phyloP scores from a whole-genome alignment of 2,329 filamentous ascomycete genomes.

The Diaporthe vexans region DNA sequence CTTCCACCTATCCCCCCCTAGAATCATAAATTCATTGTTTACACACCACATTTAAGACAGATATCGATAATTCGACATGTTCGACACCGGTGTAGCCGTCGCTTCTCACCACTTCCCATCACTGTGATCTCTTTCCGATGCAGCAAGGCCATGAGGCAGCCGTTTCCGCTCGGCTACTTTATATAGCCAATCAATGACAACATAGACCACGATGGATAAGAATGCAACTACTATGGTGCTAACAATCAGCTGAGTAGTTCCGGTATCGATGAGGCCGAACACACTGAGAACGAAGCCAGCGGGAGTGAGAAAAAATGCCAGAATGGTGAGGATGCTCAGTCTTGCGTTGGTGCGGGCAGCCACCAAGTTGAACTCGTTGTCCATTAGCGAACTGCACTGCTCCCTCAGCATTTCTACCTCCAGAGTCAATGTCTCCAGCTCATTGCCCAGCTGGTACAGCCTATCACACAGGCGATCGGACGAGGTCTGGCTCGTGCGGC shows the following conservation, averaged over 20 bases:
- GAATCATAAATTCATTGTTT: too few relatives aligned
- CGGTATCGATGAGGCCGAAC: not conserved
- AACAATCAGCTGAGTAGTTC: not conserved
- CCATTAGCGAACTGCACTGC: not conserved
- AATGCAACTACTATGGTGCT: slow-evolving; percentile 12
- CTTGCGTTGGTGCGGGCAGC: slow-evolving; percentile 15
- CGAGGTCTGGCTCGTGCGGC: not conserved
- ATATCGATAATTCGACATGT: too few relatives aligned
- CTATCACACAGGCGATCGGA: not conserved
- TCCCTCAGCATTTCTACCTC: slow-evolving; percentile 8
- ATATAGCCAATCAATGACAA: not conserved
- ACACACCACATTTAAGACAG: too few relatives aligned
- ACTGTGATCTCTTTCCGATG: not conserved
- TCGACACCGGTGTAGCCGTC: not conserved
- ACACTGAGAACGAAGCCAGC: slow-evolving; percentile 1
- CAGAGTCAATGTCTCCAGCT: not conserved
- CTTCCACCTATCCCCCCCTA: too few relatives aligned
- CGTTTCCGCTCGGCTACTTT: not conserved
- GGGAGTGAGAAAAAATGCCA: not conserved
- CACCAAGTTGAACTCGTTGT: slow-evolving; percentile 10
- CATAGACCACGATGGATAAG: not conserved
- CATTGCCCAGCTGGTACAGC: not conserved
- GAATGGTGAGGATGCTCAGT: not conserved
- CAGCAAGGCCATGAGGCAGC: not conserved
- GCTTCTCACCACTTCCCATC: not conserved